Conservation (phyloP, 2,329 filamentous ascomycete genomes). For the Aspergillus bombycis region DNA sequence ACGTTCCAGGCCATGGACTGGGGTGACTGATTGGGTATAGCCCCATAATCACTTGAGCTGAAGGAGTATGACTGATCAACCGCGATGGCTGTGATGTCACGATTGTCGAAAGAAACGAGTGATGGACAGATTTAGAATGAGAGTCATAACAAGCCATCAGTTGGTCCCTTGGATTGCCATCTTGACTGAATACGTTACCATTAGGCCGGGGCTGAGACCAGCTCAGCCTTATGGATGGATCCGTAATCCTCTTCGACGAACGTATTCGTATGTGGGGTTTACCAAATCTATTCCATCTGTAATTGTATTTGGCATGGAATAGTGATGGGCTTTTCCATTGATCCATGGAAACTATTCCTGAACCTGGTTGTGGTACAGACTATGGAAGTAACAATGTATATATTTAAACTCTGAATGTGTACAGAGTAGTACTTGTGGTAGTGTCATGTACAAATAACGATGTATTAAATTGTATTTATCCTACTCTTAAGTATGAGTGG, state of each 20-base stretch:
- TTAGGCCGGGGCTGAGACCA: background rate
- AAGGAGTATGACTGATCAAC: background rate
- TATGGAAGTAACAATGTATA: background rate
- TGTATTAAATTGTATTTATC: background rate
- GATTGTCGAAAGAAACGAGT: background rate
- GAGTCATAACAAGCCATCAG: background rate
- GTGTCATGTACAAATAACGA: background rate
- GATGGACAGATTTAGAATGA: background rate
- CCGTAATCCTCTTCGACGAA: background rate
- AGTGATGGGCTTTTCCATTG: background rate
- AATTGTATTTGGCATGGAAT: background rate
- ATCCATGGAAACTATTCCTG: background rate
- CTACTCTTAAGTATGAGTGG: background rate
- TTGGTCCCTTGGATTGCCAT: background rate
- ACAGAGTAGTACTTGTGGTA: background rate
- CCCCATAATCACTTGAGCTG: background rate
- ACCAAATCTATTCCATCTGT: background rate
- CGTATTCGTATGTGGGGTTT: background rate
- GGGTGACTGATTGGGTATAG: background rate
- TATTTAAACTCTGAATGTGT: background rate
- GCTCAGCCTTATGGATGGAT: slow-evolving; percentile 3
- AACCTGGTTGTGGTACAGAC: background rate
- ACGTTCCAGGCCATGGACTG: background rate
- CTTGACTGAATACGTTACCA: background rate
- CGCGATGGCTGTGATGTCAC: background rate